A percentile compares a stretch with the other conserved stretches of the same genome.
Conservation (phyloP, 805 yeast species). For the Starmerella kuoi region DNA sequence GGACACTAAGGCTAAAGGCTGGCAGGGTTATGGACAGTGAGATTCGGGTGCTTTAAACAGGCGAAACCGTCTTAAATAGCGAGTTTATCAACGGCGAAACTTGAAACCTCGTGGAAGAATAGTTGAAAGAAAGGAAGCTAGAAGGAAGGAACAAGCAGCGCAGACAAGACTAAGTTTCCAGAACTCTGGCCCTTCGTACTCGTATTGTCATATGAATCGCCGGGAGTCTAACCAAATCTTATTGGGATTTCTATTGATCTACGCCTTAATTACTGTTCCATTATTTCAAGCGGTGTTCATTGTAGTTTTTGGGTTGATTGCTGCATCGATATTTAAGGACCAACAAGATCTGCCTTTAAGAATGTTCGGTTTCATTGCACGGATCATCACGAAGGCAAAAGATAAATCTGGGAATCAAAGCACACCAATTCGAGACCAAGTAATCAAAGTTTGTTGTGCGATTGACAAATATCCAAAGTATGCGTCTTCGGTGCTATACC, state of each 20-base stretch:
- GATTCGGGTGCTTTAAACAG: no score
- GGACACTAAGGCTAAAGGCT: no score
- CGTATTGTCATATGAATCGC: no score
- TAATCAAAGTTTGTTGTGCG: conserved; percentile 18
- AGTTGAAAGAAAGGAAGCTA: no score
- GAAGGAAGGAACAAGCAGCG: no score
- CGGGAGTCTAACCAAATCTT: no score
- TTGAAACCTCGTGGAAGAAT: no score
- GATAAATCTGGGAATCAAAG: not conserved
- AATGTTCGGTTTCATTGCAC: conserved; percentile 4
- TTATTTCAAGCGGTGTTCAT: not conserved
- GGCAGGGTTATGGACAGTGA: no score
- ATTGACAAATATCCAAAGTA: conserved; percentile 19
- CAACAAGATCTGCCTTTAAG: not conserved
- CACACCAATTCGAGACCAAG: not conserved
- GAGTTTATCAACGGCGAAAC: no score
- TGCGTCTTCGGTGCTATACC: conserved; percentile 11
- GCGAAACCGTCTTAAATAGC: no score
- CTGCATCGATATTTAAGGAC: not conserved
- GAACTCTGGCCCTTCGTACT: no score
- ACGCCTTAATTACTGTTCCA: conserved; percentile 1
- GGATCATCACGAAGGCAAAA: not conserved
- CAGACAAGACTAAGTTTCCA: no score
- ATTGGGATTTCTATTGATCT: not conserved
- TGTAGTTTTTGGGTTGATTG: not conserved